These are phyloP conservation scores for Phylloporus arenicola DNA, from an alignment of 768 basidiomycete genomes.

Conservation along the genomic window DNA sequence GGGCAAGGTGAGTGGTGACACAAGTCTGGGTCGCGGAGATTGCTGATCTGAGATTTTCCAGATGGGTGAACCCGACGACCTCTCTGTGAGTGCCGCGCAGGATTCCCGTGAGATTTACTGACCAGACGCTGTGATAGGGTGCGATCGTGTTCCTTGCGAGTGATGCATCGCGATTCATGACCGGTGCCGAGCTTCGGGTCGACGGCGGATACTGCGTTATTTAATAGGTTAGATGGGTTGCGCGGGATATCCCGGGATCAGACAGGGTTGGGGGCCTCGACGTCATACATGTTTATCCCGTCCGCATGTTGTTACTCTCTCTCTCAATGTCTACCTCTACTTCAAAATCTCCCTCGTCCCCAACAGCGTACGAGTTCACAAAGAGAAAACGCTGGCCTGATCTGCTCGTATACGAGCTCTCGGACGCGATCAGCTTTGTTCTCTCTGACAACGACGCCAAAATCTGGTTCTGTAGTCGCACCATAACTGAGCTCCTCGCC, in stretches of 20 bases:
- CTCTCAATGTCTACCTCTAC: conserved; percentile 15
- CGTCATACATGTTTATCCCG: conserved; percentile 17
- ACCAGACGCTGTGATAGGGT: conserved; percentile 40
- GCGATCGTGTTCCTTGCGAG: conserved; percentile 88
- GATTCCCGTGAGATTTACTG: neutral
- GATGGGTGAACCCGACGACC: conserved; percentile 92
- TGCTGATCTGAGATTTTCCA: conserved; percentile 26
- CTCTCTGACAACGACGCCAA: conserved; percentile 51
- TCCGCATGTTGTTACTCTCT: neutral
- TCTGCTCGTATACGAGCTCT: conserved; percentile 67
- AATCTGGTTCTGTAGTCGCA: conserved; percentile 64
- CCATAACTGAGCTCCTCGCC: conserved; percentile 67
- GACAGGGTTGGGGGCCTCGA: conserved; percentile 14
- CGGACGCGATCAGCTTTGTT: conserved; percentile 66
- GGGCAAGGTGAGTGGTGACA: conserved; percentile 55
- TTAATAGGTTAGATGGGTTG: conserved; percentile 25
- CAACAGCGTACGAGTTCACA: conserved; percentile 67
- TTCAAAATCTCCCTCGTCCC: conserved; percentile 6
- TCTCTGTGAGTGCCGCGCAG: conserved; percentile 50
- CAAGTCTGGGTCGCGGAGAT: neutral
- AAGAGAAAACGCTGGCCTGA: conserved; percentile 87
- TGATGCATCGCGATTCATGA: conserved; percentile 87
- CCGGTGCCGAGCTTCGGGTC: conserved; percentile 77
- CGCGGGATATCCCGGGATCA: neutral
- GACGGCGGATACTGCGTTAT: conserved; percentile 86